phyloP scores from a whole-genome alignment of 768 basidiomycete genomes.

The Trametes gibbosa region DNA sequence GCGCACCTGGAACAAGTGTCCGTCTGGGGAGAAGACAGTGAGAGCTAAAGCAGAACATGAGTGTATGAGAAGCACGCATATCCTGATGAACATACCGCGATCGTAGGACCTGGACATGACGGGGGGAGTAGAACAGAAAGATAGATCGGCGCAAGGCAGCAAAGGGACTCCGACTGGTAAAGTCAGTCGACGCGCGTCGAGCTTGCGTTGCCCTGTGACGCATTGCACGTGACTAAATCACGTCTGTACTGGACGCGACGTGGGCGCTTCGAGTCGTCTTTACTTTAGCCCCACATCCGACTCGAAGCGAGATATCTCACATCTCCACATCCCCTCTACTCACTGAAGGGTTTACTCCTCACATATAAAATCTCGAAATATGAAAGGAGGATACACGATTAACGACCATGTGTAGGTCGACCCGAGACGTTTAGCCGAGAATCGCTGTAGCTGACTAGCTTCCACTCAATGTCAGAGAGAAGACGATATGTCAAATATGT shows the following conservation, averaged over 20 bases:
- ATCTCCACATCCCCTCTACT: background rate
- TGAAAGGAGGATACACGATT: background rate
- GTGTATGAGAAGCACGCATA: slow-evolving; percentile 4
- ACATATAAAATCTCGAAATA: background rate
- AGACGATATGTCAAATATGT: slow-evolving; percentile 52
- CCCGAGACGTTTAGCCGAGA: background rate
- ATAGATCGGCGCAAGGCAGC: background rate
- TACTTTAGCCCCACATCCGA: background rate
- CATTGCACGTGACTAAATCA: slow-evolving; percentile 16
- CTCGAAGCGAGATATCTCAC: background rate
- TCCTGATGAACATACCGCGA: slow-evolving; percentile 62
- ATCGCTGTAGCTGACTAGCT: background rate
- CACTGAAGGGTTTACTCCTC: no score
- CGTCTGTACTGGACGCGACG: slow-evolving; percentile 8
- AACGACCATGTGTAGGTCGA: slow-evolving; percentile 9
- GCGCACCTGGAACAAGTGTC: slow-evolving; percentile 92
- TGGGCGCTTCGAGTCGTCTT: background rate
- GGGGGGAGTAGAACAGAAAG: background rate
- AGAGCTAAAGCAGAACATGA: slow-evolving; percentile 54
- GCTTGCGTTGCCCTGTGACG: slow-evolving; percentile 27
- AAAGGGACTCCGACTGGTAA: background rate
- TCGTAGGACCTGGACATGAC: slow-evolving; percentile 93
- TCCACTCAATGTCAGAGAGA: background rate
- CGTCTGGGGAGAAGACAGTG: slow-evolving; percentile 98
- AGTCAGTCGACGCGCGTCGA: slow-evolving; percentile 32